phyloP scores from a whole-genome alignment of 177 flowering plant genomes.

The Vitis hybrid region DNA sequence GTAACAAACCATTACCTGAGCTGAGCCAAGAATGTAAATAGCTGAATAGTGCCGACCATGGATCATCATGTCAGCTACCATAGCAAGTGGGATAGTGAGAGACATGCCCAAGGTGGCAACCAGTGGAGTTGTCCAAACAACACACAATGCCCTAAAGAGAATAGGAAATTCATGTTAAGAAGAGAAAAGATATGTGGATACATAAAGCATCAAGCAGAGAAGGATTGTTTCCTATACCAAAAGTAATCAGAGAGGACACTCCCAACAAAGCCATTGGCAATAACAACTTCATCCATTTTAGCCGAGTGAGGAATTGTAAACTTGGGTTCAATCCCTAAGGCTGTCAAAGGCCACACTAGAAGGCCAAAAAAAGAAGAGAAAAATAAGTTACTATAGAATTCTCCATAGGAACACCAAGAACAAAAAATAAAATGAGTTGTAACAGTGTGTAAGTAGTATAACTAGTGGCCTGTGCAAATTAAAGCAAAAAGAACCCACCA shows the following conservation, averaged over 20 bases:
- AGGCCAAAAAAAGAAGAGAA: conserved; percentile 5
- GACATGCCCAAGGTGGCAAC: conserved; percentile 97
- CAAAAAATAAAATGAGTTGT: background rate
- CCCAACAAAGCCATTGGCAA: conserved; percentile 94
- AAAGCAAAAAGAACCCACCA: background rate
- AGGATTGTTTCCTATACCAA: conserved; percentile 51
- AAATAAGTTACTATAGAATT: background rate
- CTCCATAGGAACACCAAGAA: too few relatives aligned
- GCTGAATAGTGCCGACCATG: conserved; percentile 96
- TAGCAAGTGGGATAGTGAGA: conserved; percentile 91
- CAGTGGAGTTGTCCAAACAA: conserved; percentile 94
- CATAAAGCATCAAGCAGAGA: background rate
- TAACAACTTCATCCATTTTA: conserved; percentile 85
- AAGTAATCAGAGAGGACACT: conserved; percentile 98
- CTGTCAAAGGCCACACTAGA: conserved; percentile 95
- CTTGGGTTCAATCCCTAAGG: conserved; percentile 94
- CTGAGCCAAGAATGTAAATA: conserved; percentile 81
- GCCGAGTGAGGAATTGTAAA: conserved; percentile 87
- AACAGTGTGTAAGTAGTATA: too few relatives aligned
- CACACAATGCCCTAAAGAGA: conserved; percentile 76
- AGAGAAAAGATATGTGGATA: background rate
- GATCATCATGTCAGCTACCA: conserved; percentile 91
- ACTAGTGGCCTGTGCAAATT: background rate
- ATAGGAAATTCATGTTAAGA: conserved; percentile 8
- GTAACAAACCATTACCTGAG: conserved; percentile 50